These are phyloP conservation scores for Podila verticillata DNA, from an alignment of 192 early-diverging fungal species.

Conservation along the genomic window DNA sequence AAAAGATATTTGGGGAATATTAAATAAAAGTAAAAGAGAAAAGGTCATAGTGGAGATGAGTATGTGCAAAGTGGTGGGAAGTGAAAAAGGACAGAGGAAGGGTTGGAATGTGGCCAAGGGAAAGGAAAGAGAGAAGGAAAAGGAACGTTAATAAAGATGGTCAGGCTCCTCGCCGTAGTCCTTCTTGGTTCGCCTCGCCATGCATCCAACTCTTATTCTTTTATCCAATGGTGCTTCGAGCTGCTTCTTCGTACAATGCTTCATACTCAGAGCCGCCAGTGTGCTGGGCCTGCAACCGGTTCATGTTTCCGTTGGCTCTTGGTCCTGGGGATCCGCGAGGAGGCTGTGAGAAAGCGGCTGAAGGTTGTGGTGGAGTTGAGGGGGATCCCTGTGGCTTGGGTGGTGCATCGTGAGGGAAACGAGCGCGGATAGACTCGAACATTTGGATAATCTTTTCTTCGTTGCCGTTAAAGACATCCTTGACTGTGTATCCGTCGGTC, in stretches of 20 bases:
- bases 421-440: constrained; percentile 19
- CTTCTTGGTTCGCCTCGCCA: not conserved
- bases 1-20: too few species aligned
- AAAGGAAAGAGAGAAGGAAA: constrained; percentile 4
- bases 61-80: too few species aligned
- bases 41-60: too few species aligned
- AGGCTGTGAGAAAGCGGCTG: not conserved
- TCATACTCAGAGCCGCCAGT: constrained; percentile 30
- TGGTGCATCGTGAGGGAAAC: constrained; percentile 15
- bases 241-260: constrained; percentile 28
- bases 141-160: not conserved
- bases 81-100: too few species aligned
- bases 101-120: not conserved
- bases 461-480: constrained; percentile 49
- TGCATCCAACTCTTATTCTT: not conserved
- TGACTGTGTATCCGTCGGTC: constrained; percentile 59
- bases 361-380: constrained; percentile 1
- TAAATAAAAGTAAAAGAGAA: too few species aligned
- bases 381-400: constrained; percentile 1
- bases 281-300: constrained; percentile 15
- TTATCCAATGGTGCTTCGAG: constrained; percentile 27
- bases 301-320: constrained; percentile 4
- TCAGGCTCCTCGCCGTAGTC: too few species aligned
- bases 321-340: constrained; percentile 3
- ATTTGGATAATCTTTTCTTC: constrained; percentile 30